Evolutionary conservation across 306 rosid species (phyloP).

Genomic region (Quercus rubra): DNA sequence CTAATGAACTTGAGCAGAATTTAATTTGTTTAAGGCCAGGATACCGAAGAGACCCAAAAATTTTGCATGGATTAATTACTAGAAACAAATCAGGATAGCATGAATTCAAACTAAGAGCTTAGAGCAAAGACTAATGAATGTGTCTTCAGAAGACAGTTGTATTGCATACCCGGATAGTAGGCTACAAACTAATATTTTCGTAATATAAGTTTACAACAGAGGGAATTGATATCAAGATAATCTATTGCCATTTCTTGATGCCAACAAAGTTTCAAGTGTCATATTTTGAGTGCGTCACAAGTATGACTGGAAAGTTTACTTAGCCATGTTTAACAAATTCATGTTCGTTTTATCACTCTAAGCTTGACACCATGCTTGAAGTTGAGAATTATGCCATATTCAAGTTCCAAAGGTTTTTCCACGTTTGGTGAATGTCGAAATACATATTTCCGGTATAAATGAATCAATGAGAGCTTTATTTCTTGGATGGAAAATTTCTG

Average conservation of each 20-base stretch:
- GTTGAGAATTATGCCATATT: constrained; percentile 84
- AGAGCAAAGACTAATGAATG: background rate
- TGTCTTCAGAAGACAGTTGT: too few relatives aligned
- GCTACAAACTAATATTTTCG: too few relatives aligned
- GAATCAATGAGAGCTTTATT: constrained; percentile 77
- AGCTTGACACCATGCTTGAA: constrained; percentile 87
- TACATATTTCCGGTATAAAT: constrained; percentile 65
- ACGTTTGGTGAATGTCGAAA: constrained; percentile 77
- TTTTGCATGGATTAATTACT: too few relatives aligned
- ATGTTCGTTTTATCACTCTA: constrained; percentile 44
- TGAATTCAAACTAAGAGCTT: background rate
- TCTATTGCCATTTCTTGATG: background rate
- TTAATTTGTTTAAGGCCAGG: too few relatives aligned
- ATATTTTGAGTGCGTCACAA: background rate
- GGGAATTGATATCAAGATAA: background rate
- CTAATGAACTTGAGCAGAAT: background rate
- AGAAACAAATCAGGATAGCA: too few relatives aligned
- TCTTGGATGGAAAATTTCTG: constrained; percentile 76
- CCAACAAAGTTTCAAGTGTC: background rate
- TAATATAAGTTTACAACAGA: too few relatives aligned
- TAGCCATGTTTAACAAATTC: background rate
- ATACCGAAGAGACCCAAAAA: too few relatives aligned
- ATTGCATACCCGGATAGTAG: too few relatives aligned
- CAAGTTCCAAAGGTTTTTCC: constrained; percentile 80
- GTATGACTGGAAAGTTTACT: background rate